phyloP scores from a whole-genome alignment of 176 grass and related monocot species.

The Aegilops tauschii region DNA sequence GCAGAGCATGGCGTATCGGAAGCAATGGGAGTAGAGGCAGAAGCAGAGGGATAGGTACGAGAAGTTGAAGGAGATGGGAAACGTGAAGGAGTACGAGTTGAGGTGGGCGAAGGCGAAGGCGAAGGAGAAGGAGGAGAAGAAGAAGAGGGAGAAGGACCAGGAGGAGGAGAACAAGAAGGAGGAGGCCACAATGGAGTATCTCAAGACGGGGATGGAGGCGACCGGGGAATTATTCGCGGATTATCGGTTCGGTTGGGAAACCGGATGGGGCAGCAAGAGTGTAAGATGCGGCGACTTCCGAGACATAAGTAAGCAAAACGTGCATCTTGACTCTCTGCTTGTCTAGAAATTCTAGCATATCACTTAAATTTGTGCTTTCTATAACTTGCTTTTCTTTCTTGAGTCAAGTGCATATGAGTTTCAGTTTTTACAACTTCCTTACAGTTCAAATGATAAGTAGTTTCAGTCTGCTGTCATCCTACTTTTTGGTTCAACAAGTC shows the following conservation, averaged over 20 bases:
- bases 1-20: rapidly evolving
- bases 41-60: not conserved
- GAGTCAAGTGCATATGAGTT: not conserved
- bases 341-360: not conserved
- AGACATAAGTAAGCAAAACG: not conserved
- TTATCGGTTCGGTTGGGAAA: not conserved
- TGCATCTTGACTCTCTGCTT: not conserved
- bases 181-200: not conserved
- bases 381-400: not conserved
- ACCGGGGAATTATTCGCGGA: not conserved
- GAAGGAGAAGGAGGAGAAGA: not conserved
- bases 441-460: not conserved
- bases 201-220: not conserved
- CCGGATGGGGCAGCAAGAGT: not conserved
- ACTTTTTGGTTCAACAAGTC: not conserved
- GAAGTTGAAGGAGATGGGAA: not conserved
- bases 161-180: too few species aligned
- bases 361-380: not conserved
- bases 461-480: not conserved
- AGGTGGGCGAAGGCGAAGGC: not conserved
- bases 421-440: not conserved
- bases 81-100: not conserved
- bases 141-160: not conserved
- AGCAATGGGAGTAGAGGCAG: not conserved
- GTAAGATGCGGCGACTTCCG: not conserved